These are phyloP conservation scores for Phyllosticta citriasiana DNA, from an alignment of 2,329 filamentous ascomycete genomes.

Conservation along the genomic window DNA sequence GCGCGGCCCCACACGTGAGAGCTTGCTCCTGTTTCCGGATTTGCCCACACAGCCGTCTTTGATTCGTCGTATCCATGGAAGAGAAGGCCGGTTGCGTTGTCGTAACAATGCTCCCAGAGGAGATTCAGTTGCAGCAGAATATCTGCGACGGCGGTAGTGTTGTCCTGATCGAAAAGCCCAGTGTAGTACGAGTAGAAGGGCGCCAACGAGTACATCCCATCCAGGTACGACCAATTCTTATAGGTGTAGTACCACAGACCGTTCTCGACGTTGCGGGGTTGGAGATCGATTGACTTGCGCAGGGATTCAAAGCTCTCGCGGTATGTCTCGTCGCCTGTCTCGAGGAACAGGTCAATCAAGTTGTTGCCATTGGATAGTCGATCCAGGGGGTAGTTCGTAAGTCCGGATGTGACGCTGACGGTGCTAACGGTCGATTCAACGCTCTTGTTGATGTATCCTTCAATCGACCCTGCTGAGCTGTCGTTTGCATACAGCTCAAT, in stretches of 20 bases:
- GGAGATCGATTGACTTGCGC: constrained; percentile 37
- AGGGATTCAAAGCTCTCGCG: constrained; percentile 39
- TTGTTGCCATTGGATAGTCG: constrained; percentile 46
- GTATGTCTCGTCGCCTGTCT: constrained; percentile 39
- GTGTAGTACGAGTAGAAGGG: constrained; percentile 31
- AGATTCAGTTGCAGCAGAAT: constrained; percentile 26
- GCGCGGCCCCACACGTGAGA: constrained; percentile 29
- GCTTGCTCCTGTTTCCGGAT: constrained; percentile 24
- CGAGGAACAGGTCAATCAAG: constrained; percentile 38
- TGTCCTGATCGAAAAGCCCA: constrained; percentile 26
- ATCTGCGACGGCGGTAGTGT: constrained; percentile 31
- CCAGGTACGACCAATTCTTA: constrained; percentile 34
- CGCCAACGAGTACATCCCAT: constrained; percentile 38
- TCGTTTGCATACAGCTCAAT: constrained; percentile 38
- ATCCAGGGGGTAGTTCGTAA: constrained; percentile 18
- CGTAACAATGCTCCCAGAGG: constrained; percentile 25
- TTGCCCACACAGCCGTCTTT: constrained; percentile 26
- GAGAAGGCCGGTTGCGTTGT: constrained; percentile 23
- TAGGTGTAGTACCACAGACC: constrained; percentile 42
- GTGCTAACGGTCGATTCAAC: constrained; percentile 40
- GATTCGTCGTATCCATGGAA: constrained; percentile 27
- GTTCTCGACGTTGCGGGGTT: constrained; percentile 40
- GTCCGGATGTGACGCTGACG: constrained; percentile 24
- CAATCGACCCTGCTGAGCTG: constrained; percentile 34
- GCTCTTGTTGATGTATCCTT: constrained; percentile 35